Percentiles rank a stretch among this genome's conserved stretches.
phyloP scores from a whole-genome alignment of 2,329 filamentous ascomycete genomes.

The Whalleya microplaca region DNA sequence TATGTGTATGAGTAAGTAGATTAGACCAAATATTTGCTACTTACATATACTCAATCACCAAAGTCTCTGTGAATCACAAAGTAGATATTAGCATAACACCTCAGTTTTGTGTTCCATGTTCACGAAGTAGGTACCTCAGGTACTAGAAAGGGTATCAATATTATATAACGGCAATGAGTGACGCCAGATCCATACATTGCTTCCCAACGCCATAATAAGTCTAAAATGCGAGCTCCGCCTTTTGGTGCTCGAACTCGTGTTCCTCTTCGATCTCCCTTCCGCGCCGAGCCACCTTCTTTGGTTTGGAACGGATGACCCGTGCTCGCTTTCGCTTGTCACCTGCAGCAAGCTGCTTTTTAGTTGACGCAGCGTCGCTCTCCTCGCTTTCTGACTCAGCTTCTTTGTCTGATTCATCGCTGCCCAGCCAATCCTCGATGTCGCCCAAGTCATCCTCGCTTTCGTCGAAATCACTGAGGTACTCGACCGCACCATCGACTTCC shows the following conservation, averaged over 20 bases:
- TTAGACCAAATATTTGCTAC: no score
- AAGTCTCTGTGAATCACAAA: no score
- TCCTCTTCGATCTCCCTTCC: constrained; percentile 80
- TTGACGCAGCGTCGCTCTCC: constrained; percentile 58
- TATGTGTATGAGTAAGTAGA: no score
- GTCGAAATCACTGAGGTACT: constrained; percentile 92
- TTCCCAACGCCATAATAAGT: neutral
- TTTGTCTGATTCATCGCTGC: constrained; percentile 65
- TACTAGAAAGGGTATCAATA: constrained; percentile 23
- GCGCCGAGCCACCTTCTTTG: constrained; percentile 61
- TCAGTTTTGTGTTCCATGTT: no score
- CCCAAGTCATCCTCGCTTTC: constrained; percentile 79
- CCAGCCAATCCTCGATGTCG: constrained; percentile 92
- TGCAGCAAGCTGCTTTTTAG: constrained; percentile 52
- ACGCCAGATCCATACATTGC: constrained; percentile 7
- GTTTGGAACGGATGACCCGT: constrained; percentile 44
- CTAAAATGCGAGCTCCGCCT: constrained; percentile 38
- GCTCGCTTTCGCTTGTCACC: constrained; percentile 53
- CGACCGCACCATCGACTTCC: constrained; percentile 77
- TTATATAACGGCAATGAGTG: constrained; percentile 7
- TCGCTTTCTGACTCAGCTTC: constrained; percentile 63
- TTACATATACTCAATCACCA: no score
- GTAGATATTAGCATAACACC: no score
- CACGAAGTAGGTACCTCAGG: neutral
- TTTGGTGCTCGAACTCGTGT: constrained; percentile 57